Base-by-base conservation (phyloP, 768 basidiomycete genomes). In the Butyriboletus loyo region DNA sequence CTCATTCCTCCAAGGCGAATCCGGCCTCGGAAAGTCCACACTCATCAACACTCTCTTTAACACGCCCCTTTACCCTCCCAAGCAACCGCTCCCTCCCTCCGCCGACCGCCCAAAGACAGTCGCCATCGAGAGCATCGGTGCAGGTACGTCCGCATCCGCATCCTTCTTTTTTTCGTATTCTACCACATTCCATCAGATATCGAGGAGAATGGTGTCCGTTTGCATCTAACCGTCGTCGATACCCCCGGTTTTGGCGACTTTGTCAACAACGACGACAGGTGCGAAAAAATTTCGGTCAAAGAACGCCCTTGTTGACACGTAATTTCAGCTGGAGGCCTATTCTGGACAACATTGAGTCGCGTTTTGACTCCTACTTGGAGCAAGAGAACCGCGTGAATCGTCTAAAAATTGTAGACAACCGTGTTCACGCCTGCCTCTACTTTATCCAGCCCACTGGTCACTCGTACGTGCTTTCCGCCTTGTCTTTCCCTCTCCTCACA, bases 241-340 rank as follows among this genome's bases (percentile, higher is more conserved):
- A 99, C 95, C 27, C 97, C 97, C 51, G 97, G 97, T 31, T 99
- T 98, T 66, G 97, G 97, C 55, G 97, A 99, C 72, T 98, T 97
- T 71, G 95, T 98, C 67, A 98, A 99, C 79, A 99, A 99, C 71
- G 92, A 97, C 62, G 93, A 97, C 66, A 94, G 94, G 93, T 92
- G 57, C 59, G 74, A 58, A 58, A 61, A 43, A n/a, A 37, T 57
- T 65, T 38, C 46, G 17, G 22, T 61, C 44, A 36, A 19, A 35
- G 27, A 21, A 31, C 46, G 47, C 44, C 19, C 57, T 61, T 38
- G 56, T 57, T 59, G 30, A 58, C 63, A 58, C 51, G 34, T 52
- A 28, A 56, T 43, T 49, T 22, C 59, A 97, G 96, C 71, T 99
- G 97, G 97, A 94, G 91, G 71, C 97, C 97, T 47, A 96, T 99